Conservation (phyloP, 805 yeast species). For the Sugiyamaella marilandica region DNA sequence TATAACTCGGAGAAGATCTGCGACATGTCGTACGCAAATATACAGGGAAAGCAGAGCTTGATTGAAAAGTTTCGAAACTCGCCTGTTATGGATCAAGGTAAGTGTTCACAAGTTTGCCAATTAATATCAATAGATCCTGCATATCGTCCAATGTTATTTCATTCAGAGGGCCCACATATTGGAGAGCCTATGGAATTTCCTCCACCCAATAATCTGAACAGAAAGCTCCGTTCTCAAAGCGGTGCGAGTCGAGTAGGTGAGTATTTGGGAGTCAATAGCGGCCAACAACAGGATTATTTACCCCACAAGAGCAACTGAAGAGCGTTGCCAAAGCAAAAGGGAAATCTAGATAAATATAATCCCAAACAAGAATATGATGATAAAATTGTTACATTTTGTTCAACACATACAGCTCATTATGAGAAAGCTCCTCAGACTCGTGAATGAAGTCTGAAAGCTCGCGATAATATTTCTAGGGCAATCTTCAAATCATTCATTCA, state of each 20-base stretch:
- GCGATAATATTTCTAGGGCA: too few species aligned
- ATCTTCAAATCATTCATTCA: neutral
- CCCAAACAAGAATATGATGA: too few species aligned
- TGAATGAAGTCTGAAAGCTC: too few species aligned
- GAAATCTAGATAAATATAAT: neutral
- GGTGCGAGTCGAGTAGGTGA: slow-evolving; percentile 31
- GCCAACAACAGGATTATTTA: slow-evolving; percentile 13
- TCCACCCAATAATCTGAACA: slow-evolving; percentile 32
- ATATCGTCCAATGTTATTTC: slow-evolving; percentile 46
- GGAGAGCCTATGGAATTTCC: slow-evolving; percentile 45
- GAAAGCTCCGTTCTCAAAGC: slow-evolving; percentile 34
- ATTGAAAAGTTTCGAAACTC: slow-evolving; percentile 48
- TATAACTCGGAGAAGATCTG: slow-evolving; percentile 48
- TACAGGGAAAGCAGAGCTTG: slow-evolving; percentile 36
- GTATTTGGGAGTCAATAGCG: neutral
- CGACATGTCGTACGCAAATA: slow-evolving; percentile 48
- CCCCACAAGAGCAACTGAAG: slow-evolving; percentile 15
- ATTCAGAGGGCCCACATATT: slow-evolving; percentile 39
- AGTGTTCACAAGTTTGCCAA: neutral
- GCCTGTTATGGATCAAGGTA: slow-evolving; percentile 42
- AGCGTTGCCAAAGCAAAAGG: neutral
- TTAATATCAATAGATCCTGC: slow-evolving; percentile 32
- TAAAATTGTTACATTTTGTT: too few species aligned
- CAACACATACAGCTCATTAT: too few species aligned
- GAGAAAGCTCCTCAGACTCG: too few species aligned